Evolutionary conservation across 2,329 filamentous ascomycete genomes (phyloP).

Genomic region (Neophaeococcomyces aloes): DNA sequence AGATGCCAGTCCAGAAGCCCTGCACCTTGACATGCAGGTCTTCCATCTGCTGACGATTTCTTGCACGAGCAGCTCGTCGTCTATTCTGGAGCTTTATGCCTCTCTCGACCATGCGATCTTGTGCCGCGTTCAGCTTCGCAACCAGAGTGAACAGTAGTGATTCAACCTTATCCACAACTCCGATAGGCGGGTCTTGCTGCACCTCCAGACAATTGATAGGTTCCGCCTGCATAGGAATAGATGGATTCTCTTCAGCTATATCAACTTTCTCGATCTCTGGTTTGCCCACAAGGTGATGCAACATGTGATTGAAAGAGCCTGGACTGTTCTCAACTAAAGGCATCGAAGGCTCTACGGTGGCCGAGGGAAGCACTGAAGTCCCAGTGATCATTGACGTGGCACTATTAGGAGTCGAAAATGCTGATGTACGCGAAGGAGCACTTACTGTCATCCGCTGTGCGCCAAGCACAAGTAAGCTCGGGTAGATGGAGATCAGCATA

Average conservation of each 20-base stretch:
- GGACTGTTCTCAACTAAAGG: background rate
- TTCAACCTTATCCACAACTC: too few species aligned
- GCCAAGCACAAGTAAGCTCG: too few species aligned
- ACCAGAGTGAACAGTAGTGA: too few species aligned
- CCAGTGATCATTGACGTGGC: background rate
- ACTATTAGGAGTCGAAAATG: background rate
- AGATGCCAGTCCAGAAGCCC: background rate
- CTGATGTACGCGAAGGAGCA: too few species aligned
- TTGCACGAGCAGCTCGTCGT: background rate
- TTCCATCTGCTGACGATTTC: background rate
- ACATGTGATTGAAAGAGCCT: constrained; percentile 4
- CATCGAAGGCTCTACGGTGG: background rate
- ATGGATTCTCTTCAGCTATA: background rate
- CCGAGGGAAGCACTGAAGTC: background rate
- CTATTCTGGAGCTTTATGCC: background rate
- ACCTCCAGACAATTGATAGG: too few species aligned
- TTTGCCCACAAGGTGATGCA: background rate
- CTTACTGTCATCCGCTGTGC: too few species aligned
- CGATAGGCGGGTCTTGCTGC: too few species aligned
- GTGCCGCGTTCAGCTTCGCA: too few species aligned
- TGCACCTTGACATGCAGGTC: background rate
- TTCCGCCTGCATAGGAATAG: background rate
- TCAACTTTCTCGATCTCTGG: background rate
- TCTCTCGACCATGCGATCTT: background rate
- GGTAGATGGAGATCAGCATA: too few species aligned